These are phyloP conservation scores for Aureobasidium sp. DNA, from an alignment of 2,329 filamentous ascomycete genomes.

Conservation along the genomic window DNA sequence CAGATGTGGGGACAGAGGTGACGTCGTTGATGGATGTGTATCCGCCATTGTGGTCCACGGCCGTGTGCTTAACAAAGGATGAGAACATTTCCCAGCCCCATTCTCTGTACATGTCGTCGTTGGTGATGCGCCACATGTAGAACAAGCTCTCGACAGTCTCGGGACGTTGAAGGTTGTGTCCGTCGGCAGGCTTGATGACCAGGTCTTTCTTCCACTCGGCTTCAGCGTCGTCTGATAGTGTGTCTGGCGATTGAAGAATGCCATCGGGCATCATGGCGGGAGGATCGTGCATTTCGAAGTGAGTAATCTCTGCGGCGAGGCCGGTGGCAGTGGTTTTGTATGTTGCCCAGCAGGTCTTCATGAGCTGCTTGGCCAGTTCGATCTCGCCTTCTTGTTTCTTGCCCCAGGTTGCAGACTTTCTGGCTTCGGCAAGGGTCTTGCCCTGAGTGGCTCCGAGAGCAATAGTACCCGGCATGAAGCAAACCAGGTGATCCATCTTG, in stretches of 20 bases:
- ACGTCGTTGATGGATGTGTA: conserved; percentile 78
- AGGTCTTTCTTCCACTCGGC: conserved; percentile 70
- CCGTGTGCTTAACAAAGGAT: conserved; percentile 77
- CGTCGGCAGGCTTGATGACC: conserved; percentile 68
- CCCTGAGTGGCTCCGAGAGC: conserved; percentile 80
- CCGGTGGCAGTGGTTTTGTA: conserved; percentile 86
- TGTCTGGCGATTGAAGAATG: conserved; percentile 32
- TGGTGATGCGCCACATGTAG: conserved; percentile 98
- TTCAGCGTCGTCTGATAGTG: conserved; percentile 38
- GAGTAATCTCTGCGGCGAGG: conserved; percentile 87
- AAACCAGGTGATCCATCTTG: conserved; percentile 98
- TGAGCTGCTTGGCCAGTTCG: conserved; percentile 76
- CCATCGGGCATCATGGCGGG: conserved; percentile 53
- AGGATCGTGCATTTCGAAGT: conserved; percentile 69
- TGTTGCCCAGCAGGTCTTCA: conserved; percentile 97
- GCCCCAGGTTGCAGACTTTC: conserved; percentile 61
- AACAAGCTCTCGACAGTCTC: conserved; percentile 96
- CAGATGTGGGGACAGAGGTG: conserved; percentile 56
- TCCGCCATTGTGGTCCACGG: conserved; percentile 65
- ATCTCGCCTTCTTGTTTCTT: conserved; percentile 79
- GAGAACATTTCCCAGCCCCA: conserved; percentile 99
- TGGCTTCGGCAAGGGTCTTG: conserved; percentile 63
- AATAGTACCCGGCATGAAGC: conserved; percentile 95
- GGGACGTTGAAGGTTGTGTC: conserved; percentile 87
- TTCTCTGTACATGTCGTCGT: conserved; percentile 76